Evolutionary conservation across 208 protist species (phyloP).

Genomic region (Kentomonas sorsogonicus): DNA sequence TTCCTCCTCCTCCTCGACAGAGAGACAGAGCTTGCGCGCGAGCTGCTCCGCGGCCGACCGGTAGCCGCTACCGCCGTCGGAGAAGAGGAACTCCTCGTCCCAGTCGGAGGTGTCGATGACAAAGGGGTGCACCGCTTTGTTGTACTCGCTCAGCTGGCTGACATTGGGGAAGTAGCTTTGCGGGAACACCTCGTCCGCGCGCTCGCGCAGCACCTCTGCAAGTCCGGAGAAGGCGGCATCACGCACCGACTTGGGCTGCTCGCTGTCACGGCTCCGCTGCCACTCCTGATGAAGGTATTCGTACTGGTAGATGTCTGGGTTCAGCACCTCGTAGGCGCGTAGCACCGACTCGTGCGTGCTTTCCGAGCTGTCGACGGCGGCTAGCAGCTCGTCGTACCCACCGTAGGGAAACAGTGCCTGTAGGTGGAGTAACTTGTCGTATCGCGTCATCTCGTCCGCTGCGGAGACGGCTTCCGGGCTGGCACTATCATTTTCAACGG

Average conservation of each 20-base stretch:
- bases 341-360: slow-evolving; percentile 37
- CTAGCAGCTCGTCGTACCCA: slow-evolving; percentile 19
- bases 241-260: slow-evolving; percentile 16
- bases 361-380: slow-evolving; percentile 17
- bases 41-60: slow-evolving; percentile 26
- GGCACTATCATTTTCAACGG: background rate
- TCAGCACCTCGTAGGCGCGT: slow-evolving; percentile 37
- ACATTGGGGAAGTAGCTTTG: slow-evolving; percentile 21
- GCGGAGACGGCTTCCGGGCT: background rate
- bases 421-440: slow-evolving; percentile 37
- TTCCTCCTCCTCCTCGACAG: slow-evolving; percentile 23
- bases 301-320: slow-evolving; percentile 41
- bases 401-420: slow-evolving; percentile 72
- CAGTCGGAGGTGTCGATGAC: slow-evolving; percentile 64
- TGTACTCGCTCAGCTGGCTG: slow-evolving; percentile 54
- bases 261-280: slow-evolving; percentile 12
- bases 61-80: too few relatives aligned
- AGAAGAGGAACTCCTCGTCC: slow-evolving; percentile 44
- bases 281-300: slow-evolving; percentile 38
- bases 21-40: slow-evolving; percentile 28
- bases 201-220: slow-evolving; percentile 26
- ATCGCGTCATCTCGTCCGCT: background rate
- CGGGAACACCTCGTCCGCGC: slow-evolving; percentile 20
- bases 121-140: slow-evolving; percentile 45
- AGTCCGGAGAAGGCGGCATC: slow-evolving; percentile 28